A percentile compares a stretch with the other conserved stretches of the same genome.
Evolutionary conservation across 345 rosid genomes (phyloP).

Genomic region (Murraya paniculata): DNA sequence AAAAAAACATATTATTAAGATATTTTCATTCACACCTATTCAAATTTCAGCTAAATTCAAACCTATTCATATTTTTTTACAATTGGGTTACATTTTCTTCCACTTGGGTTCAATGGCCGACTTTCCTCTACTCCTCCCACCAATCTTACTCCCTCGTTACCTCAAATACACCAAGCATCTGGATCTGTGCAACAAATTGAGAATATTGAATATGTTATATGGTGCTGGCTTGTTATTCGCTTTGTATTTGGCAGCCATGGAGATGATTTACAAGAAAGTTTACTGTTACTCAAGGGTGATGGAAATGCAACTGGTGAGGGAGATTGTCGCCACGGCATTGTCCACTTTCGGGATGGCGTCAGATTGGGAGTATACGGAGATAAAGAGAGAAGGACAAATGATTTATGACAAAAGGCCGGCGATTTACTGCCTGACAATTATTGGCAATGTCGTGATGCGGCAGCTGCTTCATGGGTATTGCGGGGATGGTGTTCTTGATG

Average conservation of each 20-base stretch:
- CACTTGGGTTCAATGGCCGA: constrained; percentile 89
- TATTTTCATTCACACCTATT: too few species aligned
- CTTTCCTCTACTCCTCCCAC: constrained; percentile 68
- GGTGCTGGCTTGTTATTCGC: too few species aligned
- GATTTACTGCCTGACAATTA: constrained; percentile 41
- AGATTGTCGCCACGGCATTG: constrained; percentile 47
- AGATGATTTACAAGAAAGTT: constrained; percentile 56
- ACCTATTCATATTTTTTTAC: too few species aligned
- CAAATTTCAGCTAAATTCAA: too few species aligned
- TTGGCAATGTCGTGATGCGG: constrained; percentile 67
- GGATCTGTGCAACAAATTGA: too few species aligned
- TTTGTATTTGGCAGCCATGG: constrained; percentile 82
- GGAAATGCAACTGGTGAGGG: constrained; percentile 86
- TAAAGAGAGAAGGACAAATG: constrained; percentile 39
- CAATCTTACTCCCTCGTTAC: constrained; percentile 52
- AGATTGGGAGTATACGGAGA: constrained; percentile 46
- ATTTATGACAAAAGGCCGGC: constrained; percentile 47
- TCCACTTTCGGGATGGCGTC: constrained; percentile 54
- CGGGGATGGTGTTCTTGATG: constrained; percentile 83
- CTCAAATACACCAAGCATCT: constrained; percentile 39
- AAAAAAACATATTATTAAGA: too few species aligned
- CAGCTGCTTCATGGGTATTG: constrained; percentile 87
- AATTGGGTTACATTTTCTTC: constrained; percentile 61
- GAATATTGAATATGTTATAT: too few species aligned
- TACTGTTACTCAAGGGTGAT: constrained; percentile 68